Evolutionary conservation across 2,329 filamentous ascomycete genomes (phyloP).

Genomic region (Sporothrix pseudoabietina): DNA sequence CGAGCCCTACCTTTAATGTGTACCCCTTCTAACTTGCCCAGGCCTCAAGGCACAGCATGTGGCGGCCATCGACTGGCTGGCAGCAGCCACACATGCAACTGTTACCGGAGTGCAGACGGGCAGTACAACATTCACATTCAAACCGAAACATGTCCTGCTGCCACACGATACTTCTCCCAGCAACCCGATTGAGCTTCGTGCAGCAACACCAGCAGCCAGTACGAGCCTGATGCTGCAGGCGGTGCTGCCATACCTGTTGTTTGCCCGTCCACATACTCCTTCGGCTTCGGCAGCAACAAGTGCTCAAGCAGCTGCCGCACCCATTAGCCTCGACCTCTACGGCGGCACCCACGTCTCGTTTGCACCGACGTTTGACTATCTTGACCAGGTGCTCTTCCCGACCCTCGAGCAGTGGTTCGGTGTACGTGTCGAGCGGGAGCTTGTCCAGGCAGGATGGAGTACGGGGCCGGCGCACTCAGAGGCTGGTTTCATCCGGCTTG

Average conservation of each 20-base stretch:
- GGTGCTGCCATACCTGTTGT: slow-evolving; percentile 60
- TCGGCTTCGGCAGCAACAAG: background rate
- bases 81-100: slow-evolving; percentile 53
- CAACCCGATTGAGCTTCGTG: slow-evolving; percentile 43
- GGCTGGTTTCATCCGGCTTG: slow-evolving; percentile 51
- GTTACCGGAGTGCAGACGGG: slow-evolving; percentile 56
- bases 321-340: slow-evolving; percentile 54
- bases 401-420: slow-evolving; percentile 55
- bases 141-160: slow-evolving; percentile 40
- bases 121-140: slow-evolving; percentile 53
- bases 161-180: background rate
- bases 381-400: slow-evolving; percentile 63
- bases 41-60: slow-evolving; percentile 65
- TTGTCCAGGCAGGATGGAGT: slow-evolving; percentile 56
- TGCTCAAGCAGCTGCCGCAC: slow-evolving; percentile 40
- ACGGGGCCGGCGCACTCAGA: slow-evolving; percentile 43
- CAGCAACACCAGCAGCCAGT: slow-evolving; percentile 56
- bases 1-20: background rate
- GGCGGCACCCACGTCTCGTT: slow-evolving; percentile 63
- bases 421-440: slow-evolving; percentile 49
- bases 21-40: slow-evolving; percentile 36
- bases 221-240: slow-evolving; percentile 62
- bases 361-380: slow-evolving; percentile 62
- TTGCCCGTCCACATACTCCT: slow-evolving; percentile 45
- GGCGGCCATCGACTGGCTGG: slow-evolving; percentile 57